These are phyloP conservation scores for Ceratobasidium sp. DNA, from an alignment of 1,284 basidiomycete genomes.

Conservation along the genomic window DNA sequence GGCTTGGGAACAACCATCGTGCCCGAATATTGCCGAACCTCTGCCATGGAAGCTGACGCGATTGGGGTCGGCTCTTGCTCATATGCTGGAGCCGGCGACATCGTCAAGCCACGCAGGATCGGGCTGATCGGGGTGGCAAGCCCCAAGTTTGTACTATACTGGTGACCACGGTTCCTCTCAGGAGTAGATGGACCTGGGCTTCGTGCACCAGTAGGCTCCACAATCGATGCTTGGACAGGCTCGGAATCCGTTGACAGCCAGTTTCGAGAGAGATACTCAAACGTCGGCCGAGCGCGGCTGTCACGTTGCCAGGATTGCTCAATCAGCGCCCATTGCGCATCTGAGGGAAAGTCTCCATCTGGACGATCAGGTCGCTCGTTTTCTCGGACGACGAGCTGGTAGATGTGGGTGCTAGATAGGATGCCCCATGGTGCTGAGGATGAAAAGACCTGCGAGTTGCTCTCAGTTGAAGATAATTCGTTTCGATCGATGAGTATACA, in stretches of 20 bases:
- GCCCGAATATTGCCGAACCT: neutral
- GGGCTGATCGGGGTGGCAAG: conserved; percentile 5
- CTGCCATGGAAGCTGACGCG: neutral
- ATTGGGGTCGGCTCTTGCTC: conserved; percentile 5
- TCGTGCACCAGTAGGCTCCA: neutral
- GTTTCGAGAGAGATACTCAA: conserved; percentile 20
- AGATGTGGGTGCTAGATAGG: conserved; percentile 41
- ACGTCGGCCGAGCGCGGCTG: conserved; percentile 30
- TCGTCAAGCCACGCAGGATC: conserved; percentile 4
- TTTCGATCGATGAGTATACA: neutral
- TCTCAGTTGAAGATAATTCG: neutral
- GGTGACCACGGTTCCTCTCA: neutral
- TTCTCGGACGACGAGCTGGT: conserved; percentile 44
- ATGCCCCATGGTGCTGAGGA: conserved; percentile 42
- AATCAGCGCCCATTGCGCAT: conserved; percentile 41
- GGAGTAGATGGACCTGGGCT: neutral
- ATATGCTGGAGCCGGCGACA: conserved; percentile 18
- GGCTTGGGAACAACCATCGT: neutral
- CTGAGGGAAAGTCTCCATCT: conserved; percentile 19
- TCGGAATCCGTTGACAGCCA: conserved; percentile 4
- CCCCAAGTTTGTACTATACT: neutral
- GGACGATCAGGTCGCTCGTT: conserved; percentile 44
- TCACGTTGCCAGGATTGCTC: conserved; percentile 39
- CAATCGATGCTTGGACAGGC: neutral
- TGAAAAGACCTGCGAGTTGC: conserved; percentile 29